Evolutionary conservation across 1,284 basidiomycete species (phyloP).

Genomic region (Cryptococcus amylolentus): DNA sequence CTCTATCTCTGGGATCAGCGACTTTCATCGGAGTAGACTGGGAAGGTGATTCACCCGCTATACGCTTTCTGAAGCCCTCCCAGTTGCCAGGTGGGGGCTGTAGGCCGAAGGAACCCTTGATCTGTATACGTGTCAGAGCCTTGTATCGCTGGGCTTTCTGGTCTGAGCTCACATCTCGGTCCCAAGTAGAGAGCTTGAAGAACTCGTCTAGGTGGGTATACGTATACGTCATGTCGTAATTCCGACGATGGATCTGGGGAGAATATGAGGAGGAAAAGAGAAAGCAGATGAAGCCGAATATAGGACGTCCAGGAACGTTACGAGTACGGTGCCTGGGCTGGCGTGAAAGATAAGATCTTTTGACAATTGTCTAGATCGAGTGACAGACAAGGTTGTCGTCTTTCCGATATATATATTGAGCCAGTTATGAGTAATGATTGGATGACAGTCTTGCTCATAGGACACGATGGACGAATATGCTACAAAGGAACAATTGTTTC

Average conservation of each 20-base stretch:
- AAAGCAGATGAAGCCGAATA: too few species aligned
- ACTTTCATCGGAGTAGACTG: neutral
- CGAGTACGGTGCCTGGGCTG: too few species aligned
- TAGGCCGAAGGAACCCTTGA: slow-evolving; percentile 28
- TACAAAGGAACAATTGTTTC: too few species aligned
- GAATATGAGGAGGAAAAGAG: too few species aligned
- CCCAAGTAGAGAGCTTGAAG: slow-evolving; percentile 29
- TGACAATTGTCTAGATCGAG: too few species aligned
- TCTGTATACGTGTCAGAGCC: slow-evolving; percentile 11
- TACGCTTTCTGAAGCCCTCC: slow-evolving; percentile 18
- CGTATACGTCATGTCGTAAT: slow-evolving; percentile 13
- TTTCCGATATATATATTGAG: too few species aligned
- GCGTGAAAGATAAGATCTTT: too few species aligned
- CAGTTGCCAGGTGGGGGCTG: slow-evolving; percentile 16
- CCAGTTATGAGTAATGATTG: too few species aligned
- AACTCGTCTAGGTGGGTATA: slow-evolving; percentile 25
- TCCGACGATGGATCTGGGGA: neutral
- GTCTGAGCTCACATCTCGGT: slow-evolving; percentile 23
- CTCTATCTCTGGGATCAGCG: slow-evolving; percentile 9
- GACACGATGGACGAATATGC: too few species aligned
- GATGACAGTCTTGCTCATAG: too few species aligned
- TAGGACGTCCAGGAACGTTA: too few species aligned
- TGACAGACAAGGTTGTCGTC: too few species aligned
- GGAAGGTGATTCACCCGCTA: slow-evolving; percentile 15
- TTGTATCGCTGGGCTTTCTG: neutral